Conservation (phyloP, 1,284 basidiomycete genomes). For the Puccinia brachypodii region DNA sequence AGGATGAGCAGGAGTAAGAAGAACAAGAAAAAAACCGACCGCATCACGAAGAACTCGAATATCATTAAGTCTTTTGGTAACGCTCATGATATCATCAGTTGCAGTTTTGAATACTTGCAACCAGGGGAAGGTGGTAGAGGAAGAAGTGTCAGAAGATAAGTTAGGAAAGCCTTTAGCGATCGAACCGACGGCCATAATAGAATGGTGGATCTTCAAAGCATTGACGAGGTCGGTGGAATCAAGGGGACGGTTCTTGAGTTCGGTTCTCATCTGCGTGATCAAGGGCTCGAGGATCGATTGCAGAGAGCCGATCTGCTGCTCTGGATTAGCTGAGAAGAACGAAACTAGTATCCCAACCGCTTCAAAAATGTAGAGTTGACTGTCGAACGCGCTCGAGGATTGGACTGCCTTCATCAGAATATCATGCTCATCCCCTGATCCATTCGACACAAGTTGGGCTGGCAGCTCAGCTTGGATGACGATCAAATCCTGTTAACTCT, state of each 20-base stretch:
- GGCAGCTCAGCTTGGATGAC: conserved; percentile 60
- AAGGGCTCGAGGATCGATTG: conserved; percentile 76
- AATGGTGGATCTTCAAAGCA: conserved; percentile 88
- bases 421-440: conserved; percentile 52
- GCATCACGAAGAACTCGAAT: conserved; percentile 89
- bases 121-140: conserved; percentile 69
- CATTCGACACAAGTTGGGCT: conserved; percentile 60
- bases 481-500: conserved; percentile 59
- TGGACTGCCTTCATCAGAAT: conserved; percentile 74
- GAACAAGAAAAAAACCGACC: conserved; percentile 62
- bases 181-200: conserved; percentile 90
- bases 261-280: conserved; percentile 71
- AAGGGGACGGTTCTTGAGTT: conserved; percentile 65
- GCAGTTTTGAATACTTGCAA: conserved; percentile 80
- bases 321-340: conserved; percentile 40
- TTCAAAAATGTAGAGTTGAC: conserved; percentile 94
- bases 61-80: conserved; percentile 80
- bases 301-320: conserved; percentile 50
- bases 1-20: not conserved
- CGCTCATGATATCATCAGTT: conserved; percentile 84
- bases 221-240: conserved; percentile 66
- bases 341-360: conserved; percentile 82
- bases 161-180: conserved; percentile 93
- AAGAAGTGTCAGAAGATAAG: conserved; percentile 64
- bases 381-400: conserved; percentile 73